Percentiles rank a stretch among this genome's conserved stretches.
These are phyloP conservation scores for Sapria himalayana DNA, from an alignment of 345 rosid species.

Conservation along the genomic window DNA sequence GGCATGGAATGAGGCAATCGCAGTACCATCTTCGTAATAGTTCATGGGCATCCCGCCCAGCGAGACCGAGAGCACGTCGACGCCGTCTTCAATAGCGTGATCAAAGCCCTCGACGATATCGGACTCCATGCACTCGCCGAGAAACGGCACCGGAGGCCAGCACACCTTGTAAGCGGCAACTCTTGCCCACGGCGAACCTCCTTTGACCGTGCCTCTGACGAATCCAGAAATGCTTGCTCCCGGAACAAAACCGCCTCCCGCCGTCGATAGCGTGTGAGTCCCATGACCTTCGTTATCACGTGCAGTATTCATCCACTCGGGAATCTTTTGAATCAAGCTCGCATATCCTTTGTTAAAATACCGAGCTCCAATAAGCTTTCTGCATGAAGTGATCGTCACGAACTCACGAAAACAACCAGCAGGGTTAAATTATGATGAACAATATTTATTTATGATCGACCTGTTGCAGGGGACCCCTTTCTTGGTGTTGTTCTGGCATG, in stretches of 20 bases:
- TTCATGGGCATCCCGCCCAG: slow-evolving; percentile 26
- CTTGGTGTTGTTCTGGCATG: slow-evolving; percentile 40
- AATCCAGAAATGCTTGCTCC: slow-evolving; percentile 32
- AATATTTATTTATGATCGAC: slow-evolving; percentile 8
- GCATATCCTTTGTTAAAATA: slow-evolving; percentile 28
- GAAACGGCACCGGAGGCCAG: slow-evolving; percentile 27
- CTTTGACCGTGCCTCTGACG: slow-evolving; percentile 52
- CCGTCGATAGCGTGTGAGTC: slow-evolving; percentile 77
- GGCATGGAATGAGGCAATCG: slow-evolving; percentile 76
- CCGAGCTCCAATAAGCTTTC: slow-evolving; percentile 65
- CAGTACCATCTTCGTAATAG: slow-evolving; percentile 33
- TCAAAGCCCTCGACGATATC: slow-evolving; percentile 60
- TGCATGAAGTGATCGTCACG: no score
- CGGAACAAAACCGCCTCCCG: slow-evolving; percentile 39
- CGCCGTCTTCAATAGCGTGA: slow-evolving; percentile 54
- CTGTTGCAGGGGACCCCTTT: slow-evolving; percentile 52
- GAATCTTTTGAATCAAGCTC: slow-evolving; percentile 21
- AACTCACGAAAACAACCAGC: not conserved
- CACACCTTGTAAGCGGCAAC: slow-evolving; percentile 86
- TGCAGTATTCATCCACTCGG: slow-evolving; percentile 30
- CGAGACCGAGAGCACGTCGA: slow-evolving; percentile 55
- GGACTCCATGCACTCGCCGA: slow-evolving; percentile 42
- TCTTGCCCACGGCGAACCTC: slow-evolving; percentile 66
- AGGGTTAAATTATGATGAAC: not conserved
- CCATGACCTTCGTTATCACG: slow-evolving; percentile 78